Base-by-base conservation (phyloP, 345 rosid species). In the Populus euphratica region DNA sequence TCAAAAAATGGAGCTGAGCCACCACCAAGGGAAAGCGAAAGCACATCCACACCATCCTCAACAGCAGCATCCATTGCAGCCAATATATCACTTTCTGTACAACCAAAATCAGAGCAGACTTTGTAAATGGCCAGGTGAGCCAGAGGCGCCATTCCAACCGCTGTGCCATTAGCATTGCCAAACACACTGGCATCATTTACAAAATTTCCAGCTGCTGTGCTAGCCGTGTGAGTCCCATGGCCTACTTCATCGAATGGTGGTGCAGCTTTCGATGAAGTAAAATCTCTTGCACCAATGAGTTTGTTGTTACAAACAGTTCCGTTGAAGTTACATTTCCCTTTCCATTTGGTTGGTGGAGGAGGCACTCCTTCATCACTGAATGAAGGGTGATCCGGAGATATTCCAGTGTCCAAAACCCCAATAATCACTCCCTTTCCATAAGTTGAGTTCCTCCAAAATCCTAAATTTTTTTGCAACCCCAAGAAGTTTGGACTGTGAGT, bases 21-120 rank as follows among this genome's bases (percentile, higher is more conserved):
- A 20, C 81, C n/a, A 31, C 94, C 94, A 6, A 92, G 31, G 4
- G 97, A 92, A 13, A 89, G 78, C 0, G 92, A 89, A 56, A 92
- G 20, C 50, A 92, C 78, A 73, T 90, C 93, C 8, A 92, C 93
- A 5, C 93, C 94, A 59, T 90, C 94, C 1, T 84, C 85, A 65
- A 92, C 86, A 0, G 92, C 90, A 17, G 88, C 80, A 76, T 90
- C 97, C 31, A 91, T 85, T 29, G 90, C 93, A 73, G 90, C 89
- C 20, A 91, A 31, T 21, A 90, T 75, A 76, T 88, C 95, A 9
- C 88, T 86, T 73, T 86, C 85, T 17, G 80, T 41, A 76, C 97
- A 92, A 29, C 84, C 82, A n/a, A 4, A 39, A 61, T 63, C 77
- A 86, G 89, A 83, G 74, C 93, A 91, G 54, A 84, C 93, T 82